Conservation (phyloP, 2,329 filamentous ascomycete species). For the Setomelanomma holmii region DNA sequence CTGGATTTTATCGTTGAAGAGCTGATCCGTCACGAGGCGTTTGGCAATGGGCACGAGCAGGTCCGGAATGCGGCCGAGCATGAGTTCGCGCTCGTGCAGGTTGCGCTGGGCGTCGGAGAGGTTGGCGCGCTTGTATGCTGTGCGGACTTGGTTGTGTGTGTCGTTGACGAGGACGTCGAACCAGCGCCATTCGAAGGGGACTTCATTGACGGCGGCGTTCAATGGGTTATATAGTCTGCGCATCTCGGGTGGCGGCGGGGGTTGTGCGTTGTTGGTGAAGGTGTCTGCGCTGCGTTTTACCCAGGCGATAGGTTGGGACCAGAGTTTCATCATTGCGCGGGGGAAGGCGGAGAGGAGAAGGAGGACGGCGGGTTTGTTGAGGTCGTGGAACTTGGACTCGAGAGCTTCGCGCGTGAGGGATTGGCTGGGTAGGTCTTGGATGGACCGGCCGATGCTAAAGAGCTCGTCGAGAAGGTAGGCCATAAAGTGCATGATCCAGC, state of each 20-base stretch:
- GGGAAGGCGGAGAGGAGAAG: constrained; percentile 45
- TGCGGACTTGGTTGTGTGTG: constrained; percentile 70
- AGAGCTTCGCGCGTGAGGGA: constrained; percentile 48
- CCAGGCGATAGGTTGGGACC: constrained; percentile 42
- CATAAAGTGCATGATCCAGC: constrained; percentile 76
- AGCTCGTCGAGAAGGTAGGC: constrained; percentile 64
- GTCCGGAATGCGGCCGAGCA: constrained; percentile 60
- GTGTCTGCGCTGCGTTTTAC: constrained; percentile 33
- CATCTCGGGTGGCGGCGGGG: constrained; percentile 52
- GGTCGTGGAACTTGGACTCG: constrained; percentile 31
- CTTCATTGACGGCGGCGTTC: constrained; percentile 35
- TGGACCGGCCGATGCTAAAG: constrained; percentile 32
- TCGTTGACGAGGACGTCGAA: constrained; percentile 61
- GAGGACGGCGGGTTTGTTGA: constrained; percentile 45
- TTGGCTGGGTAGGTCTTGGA: constrained; percentile 27
- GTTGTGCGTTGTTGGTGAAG: constrained; percentile 44
- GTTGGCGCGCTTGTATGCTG: constrained; percentile 60
- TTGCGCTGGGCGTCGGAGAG: constrained; percentile 56
- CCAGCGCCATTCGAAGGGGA: constrained; percentile 53
- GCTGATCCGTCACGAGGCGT: constrained; percentile 53
- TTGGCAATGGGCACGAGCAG: constrained; percentile 58
- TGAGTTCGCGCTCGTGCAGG: constrained; percentile 60
- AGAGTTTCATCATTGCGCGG: constrained; percentile 47
- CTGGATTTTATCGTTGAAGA: constrained; percentile 45
- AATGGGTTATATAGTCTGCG: constrained; percentile 54